Evolutionary conservation across 2,329 filamentous ascomycete species (phyloP), one percentile per base, ranked within the genome.

Genomic region (Hypoxylon sp.): DNA sequence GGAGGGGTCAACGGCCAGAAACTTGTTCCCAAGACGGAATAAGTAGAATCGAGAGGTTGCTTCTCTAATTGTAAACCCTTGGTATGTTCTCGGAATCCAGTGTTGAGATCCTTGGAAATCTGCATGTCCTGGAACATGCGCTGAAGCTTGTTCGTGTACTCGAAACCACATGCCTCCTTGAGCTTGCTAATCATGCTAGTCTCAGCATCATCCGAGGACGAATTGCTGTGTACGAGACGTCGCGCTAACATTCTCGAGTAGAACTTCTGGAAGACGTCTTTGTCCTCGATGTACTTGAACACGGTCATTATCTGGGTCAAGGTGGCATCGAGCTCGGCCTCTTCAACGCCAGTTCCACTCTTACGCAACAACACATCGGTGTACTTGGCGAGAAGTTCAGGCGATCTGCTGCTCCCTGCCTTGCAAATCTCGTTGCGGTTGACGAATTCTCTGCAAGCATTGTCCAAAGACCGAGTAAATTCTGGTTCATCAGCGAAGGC

Each of bases 81-180:
- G 9, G 86, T 82, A 73, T 94, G 90, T 78, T 94, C 92, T 74
- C 92, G 91, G 84, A 96, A 99, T 29, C 91, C 90, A 50, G 88
- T 87, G 79, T 99, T 99, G 48, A 99, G 87, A 80, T 99, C 96
- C 81, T 97, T 97, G 69, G 95, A 98, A 53, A 97, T 97, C 79
- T 99, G 96, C 84, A 99, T 97, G 77, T 99, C 96, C 79, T 98
- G 95, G 87, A 98, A 99, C 96, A 99, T 99, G 76, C 96, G 93
- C 82, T 98, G 95, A 47, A 99, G 87, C 83, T 98, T 98, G 85
- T 98, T 99, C 72, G 96, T 99, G 81, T 99, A 99, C 79, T 99
- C 96, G 73, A 97, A 99, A 74, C 96, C 96, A 76, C 96, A 98
- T 0, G 96, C 95, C 77, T 99, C 96, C 83, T 99, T 99, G 71